These are phyloP conservation scores for Rutstroemia sp. DNA, from an alignment of 2,329 filamentous ascomycete species.

Conservation along the genomic window DNA sequence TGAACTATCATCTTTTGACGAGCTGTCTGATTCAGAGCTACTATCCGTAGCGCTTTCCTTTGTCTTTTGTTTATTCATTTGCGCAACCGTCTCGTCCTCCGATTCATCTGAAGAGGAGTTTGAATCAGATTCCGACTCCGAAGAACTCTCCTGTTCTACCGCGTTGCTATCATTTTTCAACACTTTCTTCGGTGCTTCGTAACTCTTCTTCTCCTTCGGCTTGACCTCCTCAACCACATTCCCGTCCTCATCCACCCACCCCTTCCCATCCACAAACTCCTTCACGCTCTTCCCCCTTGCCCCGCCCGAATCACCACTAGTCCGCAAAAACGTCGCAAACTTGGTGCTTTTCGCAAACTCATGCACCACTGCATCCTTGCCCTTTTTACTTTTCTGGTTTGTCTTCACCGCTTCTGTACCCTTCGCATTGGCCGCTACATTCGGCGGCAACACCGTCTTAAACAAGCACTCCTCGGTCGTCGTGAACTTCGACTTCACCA, in stretches of 20 bases:
- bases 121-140: constrained; percentile 12
- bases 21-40: constrained; percentile 2
- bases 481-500: constrained; percentile 69
- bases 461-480: constrained; percentile 77
- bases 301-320: constrained; percentile 36
- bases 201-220: constrained; percentile 14
- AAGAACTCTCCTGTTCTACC: constrained; percentile 20
- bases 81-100: constrained; percentile 2
- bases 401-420: constrained; percentile 31
- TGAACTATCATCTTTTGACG: not conserved
- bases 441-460: constrained; percentile 69
- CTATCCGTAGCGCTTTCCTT: not conserved
- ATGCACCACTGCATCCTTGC: constrained; percentile 62
- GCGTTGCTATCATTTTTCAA: not conserved
- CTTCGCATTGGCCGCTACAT: constrained; percentile 32
- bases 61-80: not conserved
- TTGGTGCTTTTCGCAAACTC: constrained; percentile 84
- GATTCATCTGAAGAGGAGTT: constrained; percentile 11
- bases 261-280: constrained; percentile 74
- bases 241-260: constrained; percentile 79
- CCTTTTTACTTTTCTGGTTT: constrained; percentile 51
- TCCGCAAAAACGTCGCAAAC: constrained; percentile 73
- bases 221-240: constrained; percentile 57
- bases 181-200: not conserved
- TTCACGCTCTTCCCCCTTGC: constrained; percentile 40